Evolutionary conservation across 345 rosid species (phyloP), one percentile per base, ranked within the genome.

Genomic region (Sisymbrium altissimum): DNA sequence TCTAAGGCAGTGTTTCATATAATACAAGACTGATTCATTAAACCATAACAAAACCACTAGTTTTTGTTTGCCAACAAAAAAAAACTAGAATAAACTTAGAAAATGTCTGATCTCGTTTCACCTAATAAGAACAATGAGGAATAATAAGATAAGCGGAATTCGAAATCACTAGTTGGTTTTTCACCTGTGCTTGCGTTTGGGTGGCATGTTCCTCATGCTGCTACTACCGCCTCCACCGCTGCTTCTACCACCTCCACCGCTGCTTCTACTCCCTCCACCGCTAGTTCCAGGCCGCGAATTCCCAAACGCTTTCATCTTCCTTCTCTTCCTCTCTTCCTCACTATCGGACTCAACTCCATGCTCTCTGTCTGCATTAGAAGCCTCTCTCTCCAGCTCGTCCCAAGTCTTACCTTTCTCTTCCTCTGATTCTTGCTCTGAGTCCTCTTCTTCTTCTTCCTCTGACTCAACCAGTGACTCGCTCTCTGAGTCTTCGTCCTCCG

Each of bases 371-470:
- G 97, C 99, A 79, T 92, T 79, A 36, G 86, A 88, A 12, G 99
- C 99, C 79, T 95, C 99, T 78, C 97, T 86, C 84, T 95, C 98
- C 68, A 95, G 83, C 85, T 92, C 99, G 46, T 89, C 99, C 99
- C 99, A 95, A 32, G 97, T 95, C 84, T 86, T 89, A 5, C 99
- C 99, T 71, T 90, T 85, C 74, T 93, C 98, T 64, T 95, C 99
- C 68, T 89, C 97, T 0, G 88, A 82, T 15, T 91, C 92, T 69
- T 78, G 84, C 68, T 84, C 96, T 0, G 88, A 74, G 55, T 86
- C 96, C 44, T 89, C 93, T 44, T 89, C 97, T 29, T 86, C 97
- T 0, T 92, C 99, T 4, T 89, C 96, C 21, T 94, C 99, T 0
- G 97, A 88, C 69, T 89, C 96, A 36, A 90, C 96, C 64, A 89